Base-by-base conservation (phyloP, 768 basidiomycete genomes). In the Rhodotorula toruloides region DNA sequence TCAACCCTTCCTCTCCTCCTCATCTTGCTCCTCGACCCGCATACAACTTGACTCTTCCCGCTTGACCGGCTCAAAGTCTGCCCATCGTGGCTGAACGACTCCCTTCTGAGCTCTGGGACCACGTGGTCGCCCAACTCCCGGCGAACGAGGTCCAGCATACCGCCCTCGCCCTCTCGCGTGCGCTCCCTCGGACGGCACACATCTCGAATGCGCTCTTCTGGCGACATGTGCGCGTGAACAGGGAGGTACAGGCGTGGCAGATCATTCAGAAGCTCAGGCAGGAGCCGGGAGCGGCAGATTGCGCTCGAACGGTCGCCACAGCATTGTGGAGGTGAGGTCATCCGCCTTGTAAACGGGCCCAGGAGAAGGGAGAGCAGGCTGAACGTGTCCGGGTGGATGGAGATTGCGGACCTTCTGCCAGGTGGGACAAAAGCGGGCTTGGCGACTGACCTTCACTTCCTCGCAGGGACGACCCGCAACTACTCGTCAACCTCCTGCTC, bases 61-160 rank as follows among this genome's bases (percentile, higher is more conserved):
- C 39, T 54, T 57, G 2, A 9, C 27, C n/a, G 21, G 27, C 54
- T 55, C 40, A 5, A 14, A 29, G 5, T 17, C n/a, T 9, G 17
- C 14, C 16, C 16, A 34, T 44, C 25, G 48, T 54, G 46, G 31
- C 39, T 9, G 10, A 5, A 29, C 21, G 29, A 2, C 78, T 90
- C 29, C 88, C 89, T 14, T 75, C 83, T 7, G 89, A 91, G 76
- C 79, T 91, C 13, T 86, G 87, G 75, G 79, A 81, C 25, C 77
- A 79, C 22, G 84, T 90, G 71, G 77, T 90, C 48, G 74, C 76
- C 27, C 80, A 82, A 25, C 67, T 90, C 25, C 80, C 83, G 4
- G 72, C 79, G 1, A 63, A 78, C 14, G 77, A 80, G 42, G 78
- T 82, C 21, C 85, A 86, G 63, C 77, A 78, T 14, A 82, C 85